phyloP scores from a whole-genome alignment of 768 basidiomycete species.

The Coprinopsis strossmayeri region DNA sequence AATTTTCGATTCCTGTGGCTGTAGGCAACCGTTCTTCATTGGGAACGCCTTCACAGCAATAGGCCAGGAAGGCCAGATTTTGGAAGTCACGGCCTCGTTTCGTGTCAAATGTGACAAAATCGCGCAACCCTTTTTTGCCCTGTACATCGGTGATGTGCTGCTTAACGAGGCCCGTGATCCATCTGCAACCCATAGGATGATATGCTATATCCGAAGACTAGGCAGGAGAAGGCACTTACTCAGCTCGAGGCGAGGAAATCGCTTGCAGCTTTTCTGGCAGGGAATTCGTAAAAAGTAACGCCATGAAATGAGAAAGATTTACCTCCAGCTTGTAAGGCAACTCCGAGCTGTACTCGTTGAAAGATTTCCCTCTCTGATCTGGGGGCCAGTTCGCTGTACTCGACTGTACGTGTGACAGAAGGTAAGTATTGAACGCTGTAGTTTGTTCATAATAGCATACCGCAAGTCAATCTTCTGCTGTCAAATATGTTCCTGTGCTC shows the following conservation, averaged over 20 bases:
- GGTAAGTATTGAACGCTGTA: not conserved
- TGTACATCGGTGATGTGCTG: slow-evolving; percentile 53
- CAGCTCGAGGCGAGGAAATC: slow-evolving; percentile 62
- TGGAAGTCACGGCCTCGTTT: slow-evolving; percentile 75
- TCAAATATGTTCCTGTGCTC: slow-evolving; percentile 44
- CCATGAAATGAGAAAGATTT: slow-evolving; percentile 2
- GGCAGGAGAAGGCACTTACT: slow-evolving; percentile 19
- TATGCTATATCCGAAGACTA: not conserved
- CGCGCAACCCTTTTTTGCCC: slow-evolving; percentile 52
- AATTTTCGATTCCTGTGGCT: slow-evolving; percentile 49
- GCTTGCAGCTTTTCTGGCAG: slow-evolving; percentile 79
- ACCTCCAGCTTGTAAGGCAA: slow-evolving; percentile 71
- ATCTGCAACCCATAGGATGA: slow-evolving; percentile 24
- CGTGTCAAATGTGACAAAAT: slow-evolving; percentile 54
- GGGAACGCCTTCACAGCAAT: slow-evolving; percentile 54
- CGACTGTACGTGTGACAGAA: slow-evolving; percentile 36
- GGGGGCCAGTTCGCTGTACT: slow-evolving; percentile 52
- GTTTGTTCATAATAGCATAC: slow-evolving; percentile 23
- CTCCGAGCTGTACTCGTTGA: slow-evolving; percentile 76
- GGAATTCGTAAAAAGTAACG: too few relatives aligned
- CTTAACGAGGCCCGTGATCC: slow-evolving; percentile 54
- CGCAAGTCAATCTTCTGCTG: slow-evolving; percentile 58
- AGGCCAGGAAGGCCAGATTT: slow-evolving; percentile 63
- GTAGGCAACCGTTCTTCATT: slow-evolving; percentile 44
- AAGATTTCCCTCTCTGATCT: slow-evolving; percentile 72